Evolutionary conservation across 2,329 filamentous ascomycete genomes (phyloP).

Genomic region (Alternaria sp.): DNA sequence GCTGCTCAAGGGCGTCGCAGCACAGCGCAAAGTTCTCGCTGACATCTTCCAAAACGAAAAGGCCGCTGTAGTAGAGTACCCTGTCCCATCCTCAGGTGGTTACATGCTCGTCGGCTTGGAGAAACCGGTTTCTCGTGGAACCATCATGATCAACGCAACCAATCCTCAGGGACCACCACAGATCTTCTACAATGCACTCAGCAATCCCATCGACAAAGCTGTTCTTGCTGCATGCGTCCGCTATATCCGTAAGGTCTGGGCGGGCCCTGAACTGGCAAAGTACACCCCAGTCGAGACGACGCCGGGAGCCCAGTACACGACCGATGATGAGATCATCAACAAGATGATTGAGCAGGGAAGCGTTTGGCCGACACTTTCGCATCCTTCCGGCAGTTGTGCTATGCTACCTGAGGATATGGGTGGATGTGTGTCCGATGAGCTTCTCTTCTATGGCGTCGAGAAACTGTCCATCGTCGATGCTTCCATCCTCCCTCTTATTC

Average conservation of each 20-base stretch:
- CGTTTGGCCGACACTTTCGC: slow-evolving; percentile 32
- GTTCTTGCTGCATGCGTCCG: slow-evolving; percentile 45
- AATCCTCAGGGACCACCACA: slow-evolving; percentile 36
- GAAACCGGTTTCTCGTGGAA: slow-evolving; percentile 51
- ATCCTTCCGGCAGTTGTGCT: slow-evolving; percentile 36
- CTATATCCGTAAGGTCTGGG: slow-evolving; percentile 42
- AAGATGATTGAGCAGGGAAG: slow-evolving; percentile 19
- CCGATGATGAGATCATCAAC: slow-evolving; percentile 35
- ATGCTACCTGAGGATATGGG: slow-evolving; percentile 45
- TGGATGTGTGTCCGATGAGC: slow-evolving; percentile 33
- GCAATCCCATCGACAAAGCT: slow-evolving; percentile 37
- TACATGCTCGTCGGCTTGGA: slow-evolving; percentile 37
- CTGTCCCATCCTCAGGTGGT: slow-evolving; percentile 44
- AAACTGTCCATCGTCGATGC: slow-evolving; percentile 40
- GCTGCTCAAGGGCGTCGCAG: slow-evolving; percentile 31
- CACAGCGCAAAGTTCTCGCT: slow-evolving; percentile 39
- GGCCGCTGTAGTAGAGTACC: slow-evolving; percentile 34
- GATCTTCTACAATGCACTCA: slow-evolving; percentile 38
- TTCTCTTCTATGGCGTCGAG: slow-evolving; percentile 40
- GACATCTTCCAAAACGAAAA: slow-evolving; percentile 26
- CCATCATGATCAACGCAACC: slow-evolving; percentile 33
- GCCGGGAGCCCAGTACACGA: slow-evolving; percentile 35
- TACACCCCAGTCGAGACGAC: slow-evolving; percentile 30
- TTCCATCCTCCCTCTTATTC: slow-evolving; percentile 41
- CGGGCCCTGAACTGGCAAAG: slow-evolving; percentile 31